Evolutionary conservation across 176 grass and related monocot genomes (phyloP), one percentile per base, ranked within the genome.

Genomic region (Ensete ventricosum): DNA sequence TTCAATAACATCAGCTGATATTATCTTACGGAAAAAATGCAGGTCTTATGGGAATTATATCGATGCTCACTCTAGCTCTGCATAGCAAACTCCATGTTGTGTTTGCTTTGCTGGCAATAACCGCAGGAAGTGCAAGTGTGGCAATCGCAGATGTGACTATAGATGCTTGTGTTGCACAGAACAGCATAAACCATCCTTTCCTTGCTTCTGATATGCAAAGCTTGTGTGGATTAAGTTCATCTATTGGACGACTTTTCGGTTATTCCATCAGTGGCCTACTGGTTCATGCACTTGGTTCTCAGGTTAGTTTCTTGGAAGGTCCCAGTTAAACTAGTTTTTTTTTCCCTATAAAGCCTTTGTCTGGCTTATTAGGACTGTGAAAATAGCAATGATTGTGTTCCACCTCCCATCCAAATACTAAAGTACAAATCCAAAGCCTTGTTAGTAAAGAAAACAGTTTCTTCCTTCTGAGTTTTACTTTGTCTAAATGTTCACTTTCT

Each of bases 221-320:
- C 82, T 22, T 97, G 63, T 97, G 90, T 62, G 88, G 84, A 65
- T 83, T 90, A 16, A 87, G 88, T 81, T 85, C 83, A 53, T 97
- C 94, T 3, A 52, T 97, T 24, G 94, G 94, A 8, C 75, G 88
- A 50, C 69, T 97, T 80, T 14, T 93, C 2, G 94, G 94, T 34
- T 97, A 85, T 82, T 89, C 88, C 63, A 75, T 97, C 1, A 93
- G 94, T 22, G 94, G 90, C 48, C 24, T 97, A 81, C 90, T 97
- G 86, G 82, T 97, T 55, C 88, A 93, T 64, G 74, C 77, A 53
- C 85, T 97, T 72, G 88, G 90, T 23, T 84, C 90, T 20, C 81
- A 90, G 85, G 88, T 93, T 62, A 80, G 64, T 62, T 49, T 59
- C 23, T 79, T 9, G 14, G 9, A 57, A 52, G 21, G 26, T 27